A percentile compares a stretch with the other conserved stretches of the same genome.
Conservation (phyloP, 2,329 filamentous ascomycete species). For the Phyllosticta citribraziliensis region DNA sequence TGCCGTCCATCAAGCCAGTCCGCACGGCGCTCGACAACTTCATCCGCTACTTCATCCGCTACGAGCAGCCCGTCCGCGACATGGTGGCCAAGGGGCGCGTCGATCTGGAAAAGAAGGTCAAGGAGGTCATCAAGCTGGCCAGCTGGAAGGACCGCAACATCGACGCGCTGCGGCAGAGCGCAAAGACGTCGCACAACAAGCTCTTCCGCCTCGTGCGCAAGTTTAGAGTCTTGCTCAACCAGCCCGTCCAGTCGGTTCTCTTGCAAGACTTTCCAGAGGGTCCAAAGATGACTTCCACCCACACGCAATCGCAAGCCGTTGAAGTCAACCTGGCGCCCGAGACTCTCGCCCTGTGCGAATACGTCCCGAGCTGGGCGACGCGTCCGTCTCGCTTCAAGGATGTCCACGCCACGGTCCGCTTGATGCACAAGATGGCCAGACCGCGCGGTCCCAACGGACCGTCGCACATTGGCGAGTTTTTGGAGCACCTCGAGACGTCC, state of each 20-base stretch:
- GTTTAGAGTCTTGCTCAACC: constrained; percentile 69
- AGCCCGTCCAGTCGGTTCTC: constrained; percentile 58
- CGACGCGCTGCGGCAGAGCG: constrained; percentile 76
- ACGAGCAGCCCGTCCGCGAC: constrained; percentile 55
- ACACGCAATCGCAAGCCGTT: not conserved
- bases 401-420: constrained; percentile 55
- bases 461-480: constrained; percentile 54
- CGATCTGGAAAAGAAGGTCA: constrained; percentile 82
- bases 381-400: constrained; percentile 61
- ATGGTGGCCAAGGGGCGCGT: constrained; percentile 57
- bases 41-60: constrained; percentile 63
- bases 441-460: constrained; percentile 46
- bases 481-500: constrained; percentile 56
- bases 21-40: constrained; percentile 64
- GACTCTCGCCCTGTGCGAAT: constrained; percentile 17
- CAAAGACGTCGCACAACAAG: constrained; percentile 81
- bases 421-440: constrained; percentile 58
- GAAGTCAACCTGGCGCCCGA: constrained; percentile 13
- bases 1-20: constrained; percentile 41
- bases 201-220: constrained; percentile 86
- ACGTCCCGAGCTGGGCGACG: constrained; percentile 23
- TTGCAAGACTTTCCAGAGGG: constrained; percentile 11
- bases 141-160: constrained; percentile 99
- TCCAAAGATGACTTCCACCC: not conserved
- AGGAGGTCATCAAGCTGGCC: constrained; percentile 81